Percentiles rank a stretch among this genome's conserved stretches.
These are phyloP conservation scores for Yarrowia sp. DNA, from an alignment of 805 yeast genomes.

Conservation along the genomic window DNA sequence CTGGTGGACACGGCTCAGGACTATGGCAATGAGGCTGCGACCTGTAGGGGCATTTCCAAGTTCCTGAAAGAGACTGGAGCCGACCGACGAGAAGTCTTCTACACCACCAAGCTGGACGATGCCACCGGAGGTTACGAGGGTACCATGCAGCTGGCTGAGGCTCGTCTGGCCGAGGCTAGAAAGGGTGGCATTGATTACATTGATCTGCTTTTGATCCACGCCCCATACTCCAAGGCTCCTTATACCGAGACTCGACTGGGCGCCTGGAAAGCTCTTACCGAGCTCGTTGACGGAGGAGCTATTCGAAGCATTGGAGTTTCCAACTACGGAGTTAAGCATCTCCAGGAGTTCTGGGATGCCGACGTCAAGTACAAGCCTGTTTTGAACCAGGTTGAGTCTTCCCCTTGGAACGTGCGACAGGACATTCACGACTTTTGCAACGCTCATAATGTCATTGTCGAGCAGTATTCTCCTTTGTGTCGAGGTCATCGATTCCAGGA, in stretches of 20 bases:
- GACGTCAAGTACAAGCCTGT: conserved; percentile 71
- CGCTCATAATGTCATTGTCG: conserved; percentile 56
- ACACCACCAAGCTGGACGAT: conserved; percentile 88
- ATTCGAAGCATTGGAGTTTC: conserved; percentile 80
- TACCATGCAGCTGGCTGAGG: conserved; percentile 70
- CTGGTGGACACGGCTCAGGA: conserved; percentile 68
- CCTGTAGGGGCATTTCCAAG: conserved; percentile 59
- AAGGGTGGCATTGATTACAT: conserved; percentile 69
- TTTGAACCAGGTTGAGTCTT: conserved; percentile 78
- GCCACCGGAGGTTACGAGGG: conserved; percentile 39
- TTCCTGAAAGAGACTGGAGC: conserved; percentile 70
- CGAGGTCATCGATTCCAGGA: conserved; percentile 45
- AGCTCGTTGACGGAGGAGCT: conserved; percentile 58
- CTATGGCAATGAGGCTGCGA: conserved; percentile 67
- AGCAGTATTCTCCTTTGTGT: conserved; percentile 62
- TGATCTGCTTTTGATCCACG: conserved; percentile 79
- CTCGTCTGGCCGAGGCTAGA: conserved; percentile 62
- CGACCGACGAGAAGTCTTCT: conserved; percentile 67
- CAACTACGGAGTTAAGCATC: conserved; percentile 62
- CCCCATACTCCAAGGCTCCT: conserved; percentile 81
- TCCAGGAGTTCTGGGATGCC: conserved; percentile 67
- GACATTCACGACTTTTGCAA: conserved; percentile 59
- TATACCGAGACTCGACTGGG: conserved; percentile 67
- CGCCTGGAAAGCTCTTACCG: conserved; percentile 76
- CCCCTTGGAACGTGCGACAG: conserved; percentile 80